phyloP scores from a whole-genome alignment of 805 yeast genomes.

The Wickerhamiella azymoides region DNA sequence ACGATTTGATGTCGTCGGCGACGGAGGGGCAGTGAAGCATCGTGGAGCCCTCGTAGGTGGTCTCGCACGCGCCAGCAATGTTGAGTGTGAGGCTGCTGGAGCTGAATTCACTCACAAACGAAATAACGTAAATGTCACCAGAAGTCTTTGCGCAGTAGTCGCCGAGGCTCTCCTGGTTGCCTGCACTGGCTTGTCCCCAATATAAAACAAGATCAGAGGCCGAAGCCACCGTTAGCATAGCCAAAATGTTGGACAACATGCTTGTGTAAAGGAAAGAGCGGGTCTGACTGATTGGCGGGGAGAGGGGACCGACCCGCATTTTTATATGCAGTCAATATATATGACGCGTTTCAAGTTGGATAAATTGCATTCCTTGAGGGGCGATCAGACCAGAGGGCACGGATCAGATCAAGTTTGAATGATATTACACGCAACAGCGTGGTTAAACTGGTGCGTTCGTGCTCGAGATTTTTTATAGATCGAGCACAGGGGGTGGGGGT shows the following conservation, averaged over 20 bases:
- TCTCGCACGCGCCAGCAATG: conserved; percentile 42
- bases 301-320: neutral
- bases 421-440: too few relatives aligned
- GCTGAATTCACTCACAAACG: conserved; percentile 59
- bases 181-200: conserved; percentile 84
- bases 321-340: neutral
- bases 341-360: neutral
- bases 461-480: too few relatives aligned
- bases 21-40: conserved; percentile 34
- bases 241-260: neutral
- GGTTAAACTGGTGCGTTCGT: too few relatives aligned
- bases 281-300: neutral
- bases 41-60: conserved; percentile 26
- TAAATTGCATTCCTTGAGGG: neutral
- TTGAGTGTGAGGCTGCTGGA: conserved; percentile 29
- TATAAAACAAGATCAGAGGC: conserved; percentile 57
- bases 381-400: neutral
- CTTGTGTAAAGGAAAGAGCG: neutral
- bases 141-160: conserved; percentile 53
- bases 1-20: conserved; percentile 52
- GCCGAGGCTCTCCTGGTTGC: conserved; percentile 34
- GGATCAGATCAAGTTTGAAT: too few relatives aligned
- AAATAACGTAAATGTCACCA: conserved; percentile 47
- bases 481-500: too few relatives aligned
- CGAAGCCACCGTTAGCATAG: conserved; percentile 17